Evolutionary conservation across 345 rosid genomes (phyloP), one percentile per base, ranked within the genome.

Genomic region (Geranium rotundifolium): DNA sequence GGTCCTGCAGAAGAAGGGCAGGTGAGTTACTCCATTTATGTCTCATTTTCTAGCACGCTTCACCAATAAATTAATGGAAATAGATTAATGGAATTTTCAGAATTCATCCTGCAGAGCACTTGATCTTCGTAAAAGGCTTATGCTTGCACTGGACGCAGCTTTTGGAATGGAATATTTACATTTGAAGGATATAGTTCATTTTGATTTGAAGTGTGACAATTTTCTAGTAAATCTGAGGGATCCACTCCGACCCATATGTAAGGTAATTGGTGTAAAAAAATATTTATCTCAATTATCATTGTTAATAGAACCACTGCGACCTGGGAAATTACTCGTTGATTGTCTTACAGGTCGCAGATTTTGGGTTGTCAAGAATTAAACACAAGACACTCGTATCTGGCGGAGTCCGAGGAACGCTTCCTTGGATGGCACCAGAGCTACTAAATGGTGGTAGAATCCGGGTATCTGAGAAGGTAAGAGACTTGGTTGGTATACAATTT

Each of bases 361-460:
- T 91, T 17, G 98, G 98, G 54, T 66, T 91, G 81, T 91, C 98
- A n/a, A 85, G 85, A 71, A 89, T 91, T 58, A 91, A 91, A 64
- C 81, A 84, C 39, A 91, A 91, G 68, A 91, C 98, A 9, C 83
- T 91, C 0, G 95, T 89, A 10, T 85, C 96, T 0, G 96, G 96
- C 56, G 98, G 96, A 18, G 89, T 91, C 23, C 83, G 96, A 60
- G 98, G 98, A 76, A 91, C 98, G 27, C 95, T 91, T 59, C 98
- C 98, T 4, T 89, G 98, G 98, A 91, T 91, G 92, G 98, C 98
- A 41, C 98, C 98, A 5, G 95, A 91, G 65, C 73, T 89, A 54
- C 69, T 91, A 72, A 86, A 81, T 29, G 98, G 95, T 14, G 82
- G 81, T 71, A 91, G 84, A 68, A 86, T 69, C 63, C 82, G 82